phyloP scores from a whole-genome alignment of 495 filamentous ascomycete species.

The Filosporella fistucella region DNA sequence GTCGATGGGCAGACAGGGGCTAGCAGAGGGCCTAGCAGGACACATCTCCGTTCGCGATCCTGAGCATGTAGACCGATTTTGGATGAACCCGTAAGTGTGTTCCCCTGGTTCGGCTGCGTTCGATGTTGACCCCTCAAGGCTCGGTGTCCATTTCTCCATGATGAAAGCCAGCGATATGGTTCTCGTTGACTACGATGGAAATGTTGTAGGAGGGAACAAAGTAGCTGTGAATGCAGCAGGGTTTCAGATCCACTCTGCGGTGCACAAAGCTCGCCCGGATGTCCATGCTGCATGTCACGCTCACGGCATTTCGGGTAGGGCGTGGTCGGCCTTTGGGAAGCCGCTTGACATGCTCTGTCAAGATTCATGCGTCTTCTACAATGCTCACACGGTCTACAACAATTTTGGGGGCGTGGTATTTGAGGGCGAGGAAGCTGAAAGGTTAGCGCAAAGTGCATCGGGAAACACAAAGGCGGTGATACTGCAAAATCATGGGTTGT shows the following conservation, averaged over 20 bases:
- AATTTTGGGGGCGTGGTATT: constrained; percentile 51
- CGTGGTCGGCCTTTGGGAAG: constrained; percentile 44
- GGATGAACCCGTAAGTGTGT: constrained; percentile 40
- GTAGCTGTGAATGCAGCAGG: constrained; percentile 54
- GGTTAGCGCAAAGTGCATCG: constrained; percentile 41
- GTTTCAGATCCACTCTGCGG: constrained; percentile 56
- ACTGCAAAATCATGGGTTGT: constrained; percentile 47
- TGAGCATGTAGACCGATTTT: constrained; percentile 52
- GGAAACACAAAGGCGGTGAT: constrained; percentile 29
- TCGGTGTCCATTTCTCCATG: constrained; percentile 48
- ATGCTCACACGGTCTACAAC: constrained; percentile 41
- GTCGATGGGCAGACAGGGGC: constrained; percentile 41
- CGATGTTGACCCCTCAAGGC: constrained; percentile 7
- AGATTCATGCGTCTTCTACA: constrained; percentile 51
- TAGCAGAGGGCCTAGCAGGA: constrained; percentile 54
- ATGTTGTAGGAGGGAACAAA: constrained; percentile 41
- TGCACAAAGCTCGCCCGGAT: constrained; percentile 46
- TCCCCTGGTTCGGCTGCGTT: background rate
- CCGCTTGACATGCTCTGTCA: constrained; percentile 49
- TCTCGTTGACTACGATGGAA: constrained; percentile 44
- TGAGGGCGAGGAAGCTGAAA: constrained; percentile 38
- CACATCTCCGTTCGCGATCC: constrained; percentile 60
- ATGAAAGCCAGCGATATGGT: constrained; percentile 42
- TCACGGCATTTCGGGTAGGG: constrained; percentile 34
- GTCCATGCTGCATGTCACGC: constrained; percentile 31